Percentiles rank a stretch among this genome's conserved stretches.
Evolutionary conservation across 305 asterid genomes (phyloP).

Genomic region (Solanum aculeatissimum): DNA sequence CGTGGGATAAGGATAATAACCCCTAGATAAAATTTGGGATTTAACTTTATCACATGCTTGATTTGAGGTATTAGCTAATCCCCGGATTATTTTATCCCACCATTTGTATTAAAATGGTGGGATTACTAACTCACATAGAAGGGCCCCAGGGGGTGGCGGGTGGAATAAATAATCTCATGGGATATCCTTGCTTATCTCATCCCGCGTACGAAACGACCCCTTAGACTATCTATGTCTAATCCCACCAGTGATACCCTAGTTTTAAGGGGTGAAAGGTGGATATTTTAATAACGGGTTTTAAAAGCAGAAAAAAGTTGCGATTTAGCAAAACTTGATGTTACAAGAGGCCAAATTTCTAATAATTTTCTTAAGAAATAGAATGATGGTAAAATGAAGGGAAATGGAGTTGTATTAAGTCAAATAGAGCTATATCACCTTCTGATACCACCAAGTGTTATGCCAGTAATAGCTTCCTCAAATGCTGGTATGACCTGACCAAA

Average conservation of each 20-base stretch:
- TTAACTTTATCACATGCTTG: too few species aligned
- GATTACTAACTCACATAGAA: too few species aligned
- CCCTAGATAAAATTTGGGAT: too few species aligned
- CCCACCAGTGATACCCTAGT: not conserved
- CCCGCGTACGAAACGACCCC: too few species aligned
- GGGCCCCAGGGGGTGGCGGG: too few species aligned
- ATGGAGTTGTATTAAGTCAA: not conserved
- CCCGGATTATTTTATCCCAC: too few species aligned
- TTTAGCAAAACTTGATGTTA: not conserved
- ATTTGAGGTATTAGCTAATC: too few species aligned
- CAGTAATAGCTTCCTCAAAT: conserved; percentile 86
- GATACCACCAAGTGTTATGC: conserved; percentile 88
- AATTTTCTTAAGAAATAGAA: not conserved
- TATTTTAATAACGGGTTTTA: not conserved
- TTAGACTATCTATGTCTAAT: not conserved
- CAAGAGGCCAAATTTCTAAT: not conserved
- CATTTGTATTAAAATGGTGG: too few species aligned
- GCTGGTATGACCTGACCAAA: conserved; percentile 86
- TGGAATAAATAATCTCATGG: too few species aligned
- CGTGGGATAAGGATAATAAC: too few species aligned
- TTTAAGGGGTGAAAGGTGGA: not conserved
- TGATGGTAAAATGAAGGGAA: not conserved
- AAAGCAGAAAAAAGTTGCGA: not conserved
- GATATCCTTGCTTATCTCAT: too few species aligned
- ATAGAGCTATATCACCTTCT: conserved; percentile 44